A percentile compares a stretch with the other conserved stretches of the same genome.
These are phyloP conservation scores for Dillenia suffruticosa DNA, from an alignment of 164 flowering plant genomes.

Conservation along the genomic window DNA sequence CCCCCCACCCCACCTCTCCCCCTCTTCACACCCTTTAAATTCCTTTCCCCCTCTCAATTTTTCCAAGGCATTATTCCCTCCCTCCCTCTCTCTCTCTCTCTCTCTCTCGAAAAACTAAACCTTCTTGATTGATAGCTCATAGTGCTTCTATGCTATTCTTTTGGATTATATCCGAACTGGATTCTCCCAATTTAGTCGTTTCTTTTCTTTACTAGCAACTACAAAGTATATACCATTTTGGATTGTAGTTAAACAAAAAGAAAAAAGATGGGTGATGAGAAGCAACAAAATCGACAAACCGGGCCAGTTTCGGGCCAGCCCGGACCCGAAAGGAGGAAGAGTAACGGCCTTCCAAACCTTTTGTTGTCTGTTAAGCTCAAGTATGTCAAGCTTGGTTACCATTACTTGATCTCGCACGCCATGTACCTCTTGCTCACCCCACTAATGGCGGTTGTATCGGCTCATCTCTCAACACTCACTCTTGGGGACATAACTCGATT, in stretches of 20 bases:
- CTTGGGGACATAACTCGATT: constrained; percentile 23
- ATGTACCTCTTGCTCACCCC: constrained; percentile 51
- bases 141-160: not conserved
- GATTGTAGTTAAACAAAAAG: no score
- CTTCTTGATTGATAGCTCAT: not conserved
- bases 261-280: not conserved
- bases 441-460: constrained; percentile 24
- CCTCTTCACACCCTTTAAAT: not conserved
- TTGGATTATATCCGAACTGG: no score
- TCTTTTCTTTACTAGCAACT: not conserved
- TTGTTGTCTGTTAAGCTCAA: constrained; percentile 52
- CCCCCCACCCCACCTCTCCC: constrained; percentile 3
- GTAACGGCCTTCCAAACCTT: constrained; percentile 45
- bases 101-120: not conserved
- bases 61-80: not conserved
- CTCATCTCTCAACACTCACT: constrained; percentile 37
- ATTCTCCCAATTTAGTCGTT: not conserved
- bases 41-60: not conserved
- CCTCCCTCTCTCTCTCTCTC: not conserved
- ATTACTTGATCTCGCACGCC: constrained; percentile 57
- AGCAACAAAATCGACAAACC: constrained; percentile 1
- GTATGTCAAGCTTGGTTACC: constrained; percentile 75
- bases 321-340: not conserved
- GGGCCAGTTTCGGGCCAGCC: constrained; percentile 2
- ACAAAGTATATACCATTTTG: not conserved